Evolutionary conservation across 2,329 filamentous ascomycete genomes (phyloP).

Genomic region (Didymella keratinophila): DNA sequence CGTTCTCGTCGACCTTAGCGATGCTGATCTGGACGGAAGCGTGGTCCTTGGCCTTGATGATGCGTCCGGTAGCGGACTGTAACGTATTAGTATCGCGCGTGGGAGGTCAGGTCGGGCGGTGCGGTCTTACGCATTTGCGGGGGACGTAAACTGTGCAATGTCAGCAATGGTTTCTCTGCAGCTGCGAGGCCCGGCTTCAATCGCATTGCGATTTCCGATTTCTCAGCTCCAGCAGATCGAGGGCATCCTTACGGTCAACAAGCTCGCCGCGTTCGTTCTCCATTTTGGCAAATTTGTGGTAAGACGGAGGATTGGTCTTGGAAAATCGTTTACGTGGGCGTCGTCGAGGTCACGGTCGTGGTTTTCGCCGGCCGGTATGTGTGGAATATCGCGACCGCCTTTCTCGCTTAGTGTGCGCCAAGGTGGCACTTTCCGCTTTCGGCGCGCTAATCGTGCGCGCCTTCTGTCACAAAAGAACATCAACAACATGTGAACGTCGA

Average conservation of each 20-base stretch:
- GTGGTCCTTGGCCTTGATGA: constrained; percentile 99
- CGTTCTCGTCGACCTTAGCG: constrained; percentile 99
- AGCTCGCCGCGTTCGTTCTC: constrained; percentile 99
- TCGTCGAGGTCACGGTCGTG: constrained; percentile 29
- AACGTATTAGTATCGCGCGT: constrained; percentile 33
- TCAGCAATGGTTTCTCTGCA: constrained; percentile 25
- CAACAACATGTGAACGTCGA: not conserved
- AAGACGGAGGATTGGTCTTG: constrained; percentile 35
- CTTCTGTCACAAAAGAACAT: not conserved
- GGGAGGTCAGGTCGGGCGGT: constrained; percentile 8
- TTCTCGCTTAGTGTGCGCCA: constrained; percentile 1
- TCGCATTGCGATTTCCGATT: constrained; percentile 13
- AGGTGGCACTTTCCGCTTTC: constrained; percentile 10
- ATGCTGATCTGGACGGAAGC: constrained; percentile 96
- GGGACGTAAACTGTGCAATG: constrained; percentile 40
- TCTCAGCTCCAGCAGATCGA: constrained; percentile 1
- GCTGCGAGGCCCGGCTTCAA: constrained; percentile 3
- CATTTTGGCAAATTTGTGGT: constrained; percentile 69
- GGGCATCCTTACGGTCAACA: constrained; percentile 73
- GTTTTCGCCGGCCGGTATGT: constrained; percentile 18
- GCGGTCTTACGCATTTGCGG: constrained; percentile 53
- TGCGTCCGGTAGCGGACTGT: constrained; percentile 69
- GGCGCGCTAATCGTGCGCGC: constrained; percentile 7
- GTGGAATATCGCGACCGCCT: not conserved
- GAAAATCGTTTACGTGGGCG: constrained; percentile 35